Base-by-base conservation (phyloP, 768 basidiomycete species). In the Lyophyllum atratum region DNA sequence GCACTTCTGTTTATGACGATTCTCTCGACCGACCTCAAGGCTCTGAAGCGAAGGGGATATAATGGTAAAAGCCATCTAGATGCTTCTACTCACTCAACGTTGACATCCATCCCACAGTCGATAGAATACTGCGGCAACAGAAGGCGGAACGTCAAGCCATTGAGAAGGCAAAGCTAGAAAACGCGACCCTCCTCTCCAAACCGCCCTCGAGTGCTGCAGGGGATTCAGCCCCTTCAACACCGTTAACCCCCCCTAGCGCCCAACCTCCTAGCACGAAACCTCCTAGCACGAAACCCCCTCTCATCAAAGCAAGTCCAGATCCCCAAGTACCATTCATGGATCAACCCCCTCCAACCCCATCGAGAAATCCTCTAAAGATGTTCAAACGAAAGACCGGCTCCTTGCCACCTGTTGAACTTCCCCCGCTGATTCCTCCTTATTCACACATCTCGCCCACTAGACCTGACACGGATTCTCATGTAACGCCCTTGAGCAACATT, bases 1-100 rank as follows among this genome's bases (percentile, higher is more conserved):
- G 85, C 91, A 0, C 77, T 99, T 7, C 69, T 98, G 8, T 89
- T 98, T 62, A 91, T 93, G 84, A 97, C 95, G 0, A 93, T 99
- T 52, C 79, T 99, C 17, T 93, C 93, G 0, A 98, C 95, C 0
- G 93, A 95, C 61, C 73, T 98, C 39, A 82, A 85, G 56, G 85
- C 92, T 2, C 70, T 97, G 59, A 88, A 86, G 64, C 77, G 93
- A 37, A 78, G 93, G 60, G 95, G 93, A 5, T 95, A 93, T 67
- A 93, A 94, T 64, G 89, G 92, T 90, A 52, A 47, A 42, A 15
- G 39, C 12, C 25, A 4, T 12, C 2, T 19, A 42, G 9, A 12
- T 21, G 4, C 39, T 21, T 4, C 14, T 28, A 28, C 1, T 12
- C 17, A 29, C 22, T 17, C 12, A 34, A 25, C 26, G 6, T 37